phyloP scores from a whole-genome alignment of 2,329 filamentous ascomycete genomes.

The Malbranchea zuffiana region DNA sequence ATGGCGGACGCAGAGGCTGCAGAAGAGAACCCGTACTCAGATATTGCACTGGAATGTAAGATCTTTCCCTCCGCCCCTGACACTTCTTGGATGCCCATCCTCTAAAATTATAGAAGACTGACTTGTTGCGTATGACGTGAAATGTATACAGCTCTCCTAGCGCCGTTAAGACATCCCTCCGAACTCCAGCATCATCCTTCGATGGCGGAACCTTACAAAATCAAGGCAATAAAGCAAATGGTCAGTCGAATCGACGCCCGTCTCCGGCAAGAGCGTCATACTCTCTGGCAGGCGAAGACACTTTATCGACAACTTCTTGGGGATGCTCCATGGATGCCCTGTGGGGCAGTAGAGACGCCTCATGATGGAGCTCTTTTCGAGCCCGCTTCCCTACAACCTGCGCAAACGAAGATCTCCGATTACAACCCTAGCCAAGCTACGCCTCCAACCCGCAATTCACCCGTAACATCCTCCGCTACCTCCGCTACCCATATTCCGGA shows the following conservation, averaged over 20 bases:
- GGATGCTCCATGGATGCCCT: constrained; percentile 50
- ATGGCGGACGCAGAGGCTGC: constrained; percentile 47
- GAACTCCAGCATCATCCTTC: constrained; percentile 50
- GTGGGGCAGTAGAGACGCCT: constrained; percentile 41
- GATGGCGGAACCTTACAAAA: constrained; percentile 48
- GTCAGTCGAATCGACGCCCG: constrained; percentile 46
- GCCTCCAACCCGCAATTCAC: not conserved
- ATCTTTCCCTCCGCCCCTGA: constrained; percentile 8
- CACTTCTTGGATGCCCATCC: too few species aligned
- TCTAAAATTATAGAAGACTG: too few species aligned
- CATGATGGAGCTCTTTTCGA: constrained; percentile 41
- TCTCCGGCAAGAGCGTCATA: constrained; percentile 46
- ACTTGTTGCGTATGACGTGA: constrained; percentile 9
- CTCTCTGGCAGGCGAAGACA: constrained; percentile 48
- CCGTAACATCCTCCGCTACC: too few species aligned
- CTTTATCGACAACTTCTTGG: constrained; percentile 49
- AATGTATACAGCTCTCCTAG: constrained; percentile 41
- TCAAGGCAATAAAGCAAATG: constrained; percentile 48
- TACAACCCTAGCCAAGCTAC: constrained; percentile 2
- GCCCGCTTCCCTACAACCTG: constrained; percentile 16
- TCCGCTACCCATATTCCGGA: too few species aligned
- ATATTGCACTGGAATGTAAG: constrained; percentile 47
- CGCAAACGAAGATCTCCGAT: constrained; percentile 16
- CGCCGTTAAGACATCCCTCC: constrained; percentile 51
- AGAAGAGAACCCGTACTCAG: constrained; percentile 52